phyloP scores from a whole-genome alignment of 495 filamentous ascomycete species.

The Podospora tetraspora region DNA sequence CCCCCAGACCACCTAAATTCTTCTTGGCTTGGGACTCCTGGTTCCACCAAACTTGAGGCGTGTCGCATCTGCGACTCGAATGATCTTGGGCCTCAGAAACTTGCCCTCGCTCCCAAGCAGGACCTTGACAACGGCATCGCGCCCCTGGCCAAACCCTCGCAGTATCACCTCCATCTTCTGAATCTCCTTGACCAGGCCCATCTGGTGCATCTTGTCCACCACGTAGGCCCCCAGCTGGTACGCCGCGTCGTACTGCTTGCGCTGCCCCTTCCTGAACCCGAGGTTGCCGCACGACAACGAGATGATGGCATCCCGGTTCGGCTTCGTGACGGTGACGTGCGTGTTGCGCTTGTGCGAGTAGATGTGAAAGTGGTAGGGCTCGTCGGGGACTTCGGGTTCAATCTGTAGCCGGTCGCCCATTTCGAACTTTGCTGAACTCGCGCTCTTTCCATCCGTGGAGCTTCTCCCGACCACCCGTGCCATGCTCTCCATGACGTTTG shows the following conservation, averaged over 20 bases:
- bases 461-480: conserved; percentile 5
- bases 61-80: conserved; percentile 73
- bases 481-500: conserved; percentile 8
- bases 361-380: conserved; percentile 80
- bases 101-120: conserved; percentile 80
- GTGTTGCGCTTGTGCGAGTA: conserved; percentile 87
- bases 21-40: conserved; percentile 71
- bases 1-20: conserved; percentile 44
- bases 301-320: conserved; percentile 69
- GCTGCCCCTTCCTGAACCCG: conserved; percentile 72
- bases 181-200: conserved; percentile 56
- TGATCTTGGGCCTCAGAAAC: conserved; percentile 61
- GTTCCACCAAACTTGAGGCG: conserved; percentile 94
- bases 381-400: conserved; percentile 28
- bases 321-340: conserved; percentile 79
- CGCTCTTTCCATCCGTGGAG: conserved; percentile 5
- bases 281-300: conserved; percentile 75
- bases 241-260: conserved; percentile 84
- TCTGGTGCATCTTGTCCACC: conserved; percentile 70
- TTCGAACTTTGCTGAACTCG: not conserved
- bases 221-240: conserved; percentile 81
- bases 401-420: conserved; percentile 15
- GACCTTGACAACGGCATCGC: conserved; percentile 85
- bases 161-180: conserved; percentile 68
- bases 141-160: conserved; percentile 75